Percentiles rank a stretch among this genome's conserved stretches.
phyloP scores from a whole-genome alignment of 73 alveolate species.

The Tetrahymena elliotti region DNA sequence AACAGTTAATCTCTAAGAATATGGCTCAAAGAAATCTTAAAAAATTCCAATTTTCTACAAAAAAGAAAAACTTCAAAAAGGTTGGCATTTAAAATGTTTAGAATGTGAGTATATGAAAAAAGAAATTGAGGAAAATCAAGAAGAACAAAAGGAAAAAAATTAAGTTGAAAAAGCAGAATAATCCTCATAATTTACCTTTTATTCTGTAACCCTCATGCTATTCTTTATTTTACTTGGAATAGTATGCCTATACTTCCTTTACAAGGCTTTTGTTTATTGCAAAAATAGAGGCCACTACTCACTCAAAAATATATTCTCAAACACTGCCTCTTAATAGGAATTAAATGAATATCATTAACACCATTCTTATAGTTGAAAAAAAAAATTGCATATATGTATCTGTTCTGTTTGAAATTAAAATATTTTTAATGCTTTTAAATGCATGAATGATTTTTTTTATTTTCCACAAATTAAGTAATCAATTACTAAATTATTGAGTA shows the following conservation, averaged over 20 bases:
- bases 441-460: too few relatives aligned
- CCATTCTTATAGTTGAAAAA: background rate
- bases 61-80: background rate
- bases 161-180: background rate
- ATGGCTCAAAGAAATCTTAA: background rate
- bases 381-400: too few relatives aligned
- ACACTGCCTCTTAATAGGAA: background rate
- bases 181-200: background rate
- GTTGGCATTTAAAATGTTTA: background rate
- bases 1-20: background rate
- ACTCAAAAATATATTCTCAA: background rate
- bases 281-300: background rate
- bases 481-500: too few relatives aligned
- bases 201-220: background rate
- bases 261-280: background rate
- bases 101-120: background rate
- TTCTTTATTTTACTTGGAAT: background rate
- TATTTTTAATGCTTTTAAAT: too few relatives aligned
- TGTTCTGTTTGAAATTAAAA: too few relatives aligned
- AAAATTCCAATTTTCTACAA: background rate
- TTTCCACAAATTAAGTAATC: too few relatives aligned
- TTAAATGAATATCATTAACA: background rate
- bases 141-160: background rate
- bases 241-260: background rate
- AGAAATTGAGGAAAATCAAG: background rate